Evolutionary conservation across 176 grass and related monocot species (phyloP).

Genomic region (Rhynchospora tenuis): DNA sequence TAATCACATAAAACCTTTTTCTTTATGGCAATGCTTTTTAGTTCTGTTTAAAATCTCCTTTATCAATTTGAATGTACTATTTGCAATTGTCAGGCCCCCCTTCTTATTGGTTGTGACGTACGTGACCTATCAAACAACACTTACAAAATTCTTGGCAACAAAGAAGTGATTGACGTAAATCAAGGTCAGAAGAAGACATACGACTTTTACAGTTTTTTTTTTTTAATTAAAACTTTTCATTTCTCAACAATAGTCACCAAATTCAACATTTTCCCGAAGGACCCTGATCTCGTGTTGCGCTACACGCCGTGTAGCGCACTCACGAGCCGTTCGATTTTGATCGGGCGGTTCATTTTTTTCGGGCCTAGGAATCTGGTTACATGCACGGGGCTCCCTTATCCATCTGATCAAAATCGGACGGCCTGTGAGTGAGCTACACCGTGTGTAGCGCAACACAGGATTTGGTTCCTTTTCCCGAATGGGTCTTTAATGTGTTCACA

Average conservation of each 20-base stretch:
- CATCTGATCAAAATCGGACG: too few relatives aligned
- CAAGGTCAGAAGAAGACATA: constrained; percentile 43
- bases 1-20: background rate
- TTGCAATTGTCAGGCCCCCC: constrained; percentile 48
- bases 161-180: constrained; percentile 92
- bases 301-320: too few relatives aligned
- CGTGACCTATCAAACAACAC: constrained; percentile 59
- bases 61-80: background rate
- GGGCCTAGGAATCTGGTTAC: too few relatives aligned
- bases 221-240: background rate
- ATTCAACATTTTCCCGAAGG: background rate
- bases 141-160: constrained; percentile 62
- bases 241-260: background rate
- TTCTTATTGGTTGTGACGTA: constrained; percentile 87
- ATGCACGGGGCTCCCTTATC: too few relatives aligned
- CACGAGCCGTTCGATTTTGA: too few relatives aligned
- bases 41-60: background rate
- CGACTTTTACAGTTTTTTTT: background rate
- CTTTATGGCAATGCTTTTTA: background rate
- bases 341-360: too few relatives aligned
- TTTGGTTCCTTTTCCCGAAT: too few relatives aligned
- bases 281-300: too few relatives aligned
- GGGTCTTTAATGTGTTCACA: background rate
- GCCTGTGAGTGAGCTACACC: too few relatives aligned
- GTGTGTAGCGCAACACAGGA: too few relatives aligned